Evolutionary conservation across 805 yeast species (phyloP).

Genomic region (Saturnispora hagleri): DNA sequence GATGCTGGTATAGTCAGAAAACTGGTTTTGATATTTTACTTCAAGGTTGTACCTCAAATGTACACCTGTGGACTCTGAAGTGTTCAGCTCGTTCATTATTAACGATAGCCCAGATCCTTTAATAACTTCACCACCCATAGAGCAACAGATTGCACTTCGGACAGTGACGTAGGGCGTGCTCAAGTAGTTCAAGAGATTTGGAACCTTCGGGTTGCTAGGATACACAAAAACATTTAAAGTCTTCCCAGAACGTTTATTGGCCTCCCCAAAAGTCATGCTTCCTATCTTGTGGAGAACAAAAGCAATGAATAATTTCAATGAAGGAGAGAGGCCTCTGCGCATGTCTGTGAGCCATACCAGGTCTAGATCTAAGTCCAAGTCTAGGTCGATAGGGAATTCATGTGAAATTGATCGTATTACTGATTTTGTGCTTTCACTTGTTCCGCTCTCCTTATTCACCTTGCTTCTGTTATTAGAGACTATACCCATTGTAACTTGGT

Average conservation of each 20-base stretch:
- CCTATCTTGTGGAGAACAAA: conserved; percentile 72
- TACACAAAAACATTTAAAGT: conserved; percentile 78
- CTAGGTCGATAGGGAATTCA: background rate
- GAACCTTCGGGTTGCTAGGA: conserved; percentile 63
- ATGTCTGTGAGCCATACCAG: conserved; percentile 11
- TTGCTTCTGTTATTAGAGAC: conserved; percentile 14
- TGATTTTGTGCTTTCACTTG: background rate
- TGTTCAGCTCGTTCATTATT: conserved; percentile 1
- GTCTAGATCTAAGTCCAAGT: conserved; percentile 6
- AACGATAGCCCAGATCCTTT: conserved; percentile 28
- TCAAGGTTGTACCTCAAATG: conserved; percentile 3
- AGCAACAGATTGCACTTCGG: conserved; percentile 84
- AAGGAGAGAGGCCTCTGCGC: conserved; percentile 70
- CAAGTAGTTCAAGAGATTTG: conserved; percentile 73
- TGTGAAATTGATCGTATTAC: background rate
- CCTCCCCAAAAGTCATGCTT: conserved; percentile 87
- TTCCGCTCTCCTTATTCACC: conserved; percentile 22
- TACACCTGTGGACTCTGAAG: background rate
- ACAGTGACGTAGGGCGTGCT: conserved; percentile 90
- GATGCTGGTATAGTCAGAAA: conserved; percentile 21
- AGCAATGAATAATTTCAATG: conserved; percentile 66
- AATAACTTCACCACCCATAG: conserved; percentile 63
- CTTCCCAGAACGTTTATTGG: conserved; percentile 68
- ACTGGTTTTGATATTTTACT: conserved; percentile 27
- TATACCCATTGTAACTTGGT: conserved; percentile 31